A percentile compares a stretch with the other conserved stretches of the same genome.
These are phyloP conservation scores for Globisporangium acanthophoron DNA, from an alignment of 352 stramenopile genomes.

Conservation along the genomic window DNA sequence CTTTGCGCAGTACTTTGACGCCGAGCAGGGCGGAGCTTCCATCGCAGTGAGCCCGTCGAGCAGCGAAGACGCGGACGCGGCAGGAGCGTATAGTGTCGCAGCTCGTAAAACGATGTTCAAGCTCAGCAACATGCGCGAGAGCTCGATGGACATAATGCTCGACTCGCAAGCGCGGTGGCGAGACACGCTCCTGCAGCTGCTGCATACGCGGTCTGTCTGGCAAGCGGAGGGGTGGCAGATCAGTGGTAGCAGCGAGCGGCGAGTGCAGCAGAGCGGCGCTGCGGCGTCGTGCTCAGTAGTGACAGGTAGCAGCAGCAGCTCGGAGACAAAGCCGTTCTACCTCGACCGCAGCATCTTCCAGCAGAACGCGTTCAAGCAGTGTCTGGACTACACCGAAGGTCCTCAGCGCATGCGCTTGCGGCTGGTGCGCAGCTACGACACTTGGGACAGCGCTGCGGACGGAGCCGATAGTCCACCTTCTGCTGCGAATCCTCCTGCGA, in stretches of 20 bases:
- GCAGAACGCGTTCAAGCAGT: slow-evolving; percentile 27
- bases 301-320: neutral
- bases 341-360: slow-evolving; percentile 45
- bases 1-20: slow-evolving; percentile 26
- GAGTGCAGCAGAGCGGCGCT: neutral
- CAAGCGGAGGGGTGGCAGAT: slow-evolving; percentile 28
- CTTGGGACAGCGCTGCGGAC: slow-evolving; percentile 1
- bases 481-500: neutral
- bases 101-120: slow-evolving; percentile 38
- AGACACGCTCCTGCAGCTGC: slow-evolving; percentile 28
- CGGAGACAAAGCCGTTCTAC: slow-evolving; percentile 5
- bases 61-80: slow-evolving; percentile 15
- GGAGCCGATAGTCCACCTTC: neutral
- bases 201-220: slow-evolving; percentile 40
- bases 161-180: slow-evolving; percentile 30
- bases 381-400: slow-evolving; percentile 43
- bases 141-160: slow-evolving; percentile 28
- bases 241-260: neutral
- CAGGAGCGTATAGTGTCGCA: slow-evolving; percentile 5
- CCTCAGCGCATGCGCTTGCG: slow-evolving; percentile 46
- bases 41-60: slow-evolving; percentile 1
- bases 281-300: neutral
- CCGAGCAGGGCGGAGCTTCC: slow-evolving; percentile 8
- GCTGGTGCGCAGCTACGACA: slow-evolving; percentile 34
- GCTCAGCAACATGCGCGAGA: slow-evolving; percentile 29